Base-by-base conservation (phyloP, 2,329 filamentous ascomycete species). In the Acrocalymma vagum region DNA sequence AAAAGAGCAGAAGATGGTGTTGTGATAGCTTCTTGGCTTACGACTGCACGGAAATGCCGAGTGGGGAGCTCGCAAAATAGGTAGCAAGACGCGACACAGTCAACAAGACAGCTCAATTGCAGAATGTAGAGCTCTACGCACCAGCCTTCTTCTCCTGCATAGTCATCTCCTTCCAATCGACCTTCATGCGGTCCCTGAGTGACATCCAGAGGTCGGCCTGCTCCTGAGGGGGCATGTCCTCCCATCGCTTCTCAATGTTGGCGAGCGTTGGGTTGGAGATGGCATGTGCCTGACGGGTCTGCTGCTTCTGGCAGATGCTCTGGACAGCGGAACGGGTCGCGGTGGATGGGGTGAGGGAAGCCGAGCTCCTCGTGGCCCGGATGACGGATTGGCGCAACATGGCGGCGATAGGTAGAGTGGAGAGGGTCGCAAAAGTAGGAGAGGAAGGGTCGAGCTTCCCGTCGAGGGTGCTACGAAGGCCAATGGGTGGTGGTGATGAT, bases 191-290 rank as follows among this genome's bases (percentile, higher is more conserved):
- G 79, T 99, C 94, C 75, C 94, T 85, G 74, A 99, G 81, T 62
- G 88, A 81, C 94, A 99, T 99, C 94, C 94, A 99, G 65, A 99
- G 81, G 72, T 99, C 94, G 60, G 94, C 94, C 85, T 99, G 94
- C 84, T 99, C 94, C 82, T 96, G 91, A 55, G 94, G 90, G 45
- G 93, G 92, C 89, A 97, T 92, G 53, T 80, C 84, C 81, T 99
- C 94, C 94, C 94, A 99, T 80, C 94, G 84, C 87, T 96, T 96
- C 86, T 99, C 94, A 70, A 99, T 97, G 78, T 95, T 91, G 76
- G 90, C 89, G 68, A 99, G 84, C 45, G 90, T 96, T 62, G 95
- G 94, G 81, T 96, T 97, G 69, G 92, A 95, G 77, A 99, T 95
- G 72, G 93, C 92, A 74, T 96, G 91, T 62, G 88, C 88, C 63